Evolutionary conservation across 192 early-diverging fungal genomes (phyloP).

Genomic region (Funneliformis mosseae): DNA sequence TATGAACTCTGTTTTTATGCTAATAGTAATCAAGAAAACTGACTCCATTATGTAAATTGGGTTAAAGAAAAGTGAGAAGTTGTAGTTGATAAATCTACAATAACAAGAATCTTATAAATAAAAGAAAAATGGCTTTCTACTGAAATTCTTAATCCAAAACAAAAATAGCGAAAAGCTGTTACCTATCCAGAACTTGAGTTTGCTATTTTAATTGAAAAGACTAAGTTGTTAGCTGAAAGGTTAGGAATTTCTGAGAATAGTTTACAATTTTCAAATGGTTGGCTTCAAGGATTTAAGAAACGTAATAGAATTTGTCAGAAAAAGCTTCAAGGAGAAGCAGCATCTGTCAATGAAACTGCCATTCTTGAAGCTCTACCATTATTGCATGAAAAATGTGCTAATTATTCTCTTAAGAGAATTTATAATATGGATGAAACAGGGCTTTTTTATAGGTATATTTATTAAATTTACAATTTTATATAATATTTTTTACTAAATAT

Average conservation of each 20-base stretch:
- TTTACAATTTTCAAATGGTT: constrained; percentile 42
- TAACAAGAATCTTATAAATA: constrained; percentile 6
- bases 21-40: no score
- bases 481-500: no score
- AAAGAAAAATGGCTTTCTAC: not conserved
- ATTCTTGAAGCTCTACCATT: constrained; percentile 8
- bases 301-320: constrained; percentile 35
- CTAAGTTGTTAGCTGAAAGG: not conserved
- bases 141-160: not conserved
- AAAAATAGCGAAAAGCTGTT: constrained; percentile 7
- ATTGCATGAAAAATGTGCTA: no score
- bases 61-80: no score
- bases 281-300: constrained; percentile 47
- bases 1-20: no score
- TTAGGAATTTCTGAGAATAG: constrained; percentile 7
- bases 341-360: not conserved
- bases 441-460: no score
- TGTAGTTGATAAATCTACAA: no score
- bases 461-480: no score
- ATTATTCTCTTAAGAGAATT: no score
- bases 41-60: no score
- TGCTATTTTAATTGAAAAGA: not conserved
- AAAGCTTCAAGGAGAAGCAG: constrained; percentile 27
- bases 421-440: no score
- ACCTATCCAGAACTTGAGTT: not conserved